Percentiles rank a stretch among this genome's conserved stretches.
Evolutionary conservation across 2,329 filamentous ascomycete genomes (phyloP).

Genomic region (Falciphora oryzae): DNA sequence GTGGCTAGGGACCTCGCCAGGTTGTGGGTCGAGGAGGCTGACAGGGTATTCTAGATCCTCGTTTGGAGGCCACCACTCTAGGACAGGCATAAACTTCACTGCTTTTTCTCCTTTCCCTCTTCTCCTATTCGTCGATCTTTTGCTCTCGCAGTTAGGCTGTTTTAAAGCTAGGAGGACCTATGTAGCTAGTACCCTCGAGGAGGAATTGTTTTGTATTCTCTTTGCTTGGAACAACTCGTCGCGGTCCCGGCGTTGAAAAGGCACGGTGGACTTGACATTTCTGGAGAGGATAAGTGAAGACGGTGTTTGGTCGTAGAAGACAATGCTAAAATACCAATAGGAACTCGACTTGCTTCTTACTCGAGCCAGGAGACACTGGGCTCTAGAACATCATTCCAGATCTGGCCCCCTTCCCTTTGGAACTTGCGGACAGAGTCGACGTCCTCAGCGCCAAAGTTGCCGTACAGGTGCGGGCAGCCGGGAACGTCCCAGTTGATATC

Average conservation of each 20-base stretch:
- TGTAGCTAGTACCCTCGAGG: not conserved
- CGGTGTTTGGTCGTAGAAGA: not conserved
- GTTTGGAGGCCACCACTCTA: not conserved
- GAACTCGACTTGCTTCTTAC: not conserved
- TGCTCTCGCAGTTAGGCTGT: not conserved
- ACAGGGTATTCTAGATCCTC: constrained; percentile 25
- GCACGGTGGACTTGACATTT: not conserved
- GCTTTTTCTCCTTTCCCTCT: not conserved
- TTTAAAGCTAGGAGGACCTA: not conserved
- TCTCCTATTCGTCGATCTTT: not conserved
- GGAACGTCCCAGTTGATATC: constrained; percentile 47
- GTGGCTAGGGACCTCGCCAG: constrained; percentile 68
- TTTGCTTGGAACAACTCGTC: not conserved
- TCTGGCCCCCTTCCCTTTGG: constrained; percentile 33
- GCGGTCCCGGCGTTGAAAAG: not conserved
- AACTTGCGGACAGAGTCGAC: constrained; percentile 43
- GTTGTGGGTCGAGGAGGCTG: constrained; percentile 63
- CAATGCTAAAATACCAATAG: not conserved
- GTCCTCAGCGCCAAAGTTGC: constrained; percentile 48
- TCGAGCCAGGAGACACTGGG: constrained; percentile 8
- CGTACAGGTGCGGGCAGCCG: constrained; percentile 54
- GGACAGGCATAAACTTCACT: not conserved
- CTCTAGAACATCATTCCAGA: constrained; percentile 42
- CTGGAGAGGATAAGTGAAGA: not conserved
- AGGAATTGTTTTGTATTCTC: not conserved